phyloP scores from a whole-genome alignment of 495 filamentous ascomycete genomes.

The Choiromyces venosus region DNA sequence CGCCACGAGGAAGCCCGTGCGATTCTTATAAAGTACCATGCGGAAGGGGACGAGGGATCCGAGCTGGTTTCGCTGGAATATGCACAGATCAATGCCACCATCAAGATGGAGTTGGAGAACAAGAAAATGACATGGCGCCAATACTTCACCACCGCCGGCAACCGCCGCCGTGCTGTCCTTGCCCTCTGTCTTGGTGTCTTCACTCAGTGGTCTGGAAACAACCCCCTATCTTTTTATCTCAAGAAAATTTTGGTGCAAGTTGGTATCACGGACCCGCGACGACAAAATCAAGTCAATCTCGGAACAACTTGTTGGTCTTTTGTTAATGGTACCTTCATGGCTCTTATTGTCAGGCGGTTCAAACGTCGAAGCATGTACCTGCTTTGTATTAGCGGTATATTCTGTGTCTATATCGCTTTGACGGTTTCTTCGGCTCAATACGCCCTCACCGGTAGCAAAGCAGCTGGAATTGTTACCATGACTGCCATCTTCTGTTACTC shows the following conservation, averaged over 20 bases:
- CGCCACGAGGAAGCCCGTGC: slow-evolving; percentile 54
- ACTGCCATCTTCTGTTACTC: slow-evolving; percentile 62
- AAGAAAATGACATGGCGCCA: slow-evolving; percentile 54
- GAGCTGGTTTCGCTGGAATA: slow-evolving; percentile 58
- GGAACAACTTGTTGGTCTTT: slow-evolving; percentile 56
- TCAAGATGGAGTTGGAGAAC: slow-evolving; percentile 53
- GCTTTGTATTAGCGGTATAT: slow-evolving; percentile 50
- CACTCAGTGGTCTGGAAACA: slow-evolving; percentile 63
- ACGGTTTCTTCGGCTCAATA: slow-evolving; percentile 56
- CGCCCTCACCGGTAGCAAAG: slow-evolving; percentile 45
- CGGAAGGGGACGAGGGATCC: slow-evolving; percentile 52
- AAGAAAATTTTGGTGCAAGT: slow-evolving; percentile 41
- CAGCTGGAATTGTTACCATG: slow-evolving; percentile 51
- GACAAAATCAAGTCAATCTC: slow-evolving; percentile 55
- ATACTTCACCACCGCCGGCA: slow-evolving; percentile 53
- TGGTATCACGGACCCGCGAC: slow-evolving; percentile 50
- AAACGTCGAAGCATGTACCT: slow-evolving; percentile 57
- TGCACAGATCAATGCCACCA: slow-evolving; percentile 56
- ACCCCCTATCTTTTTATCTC: slow-evolving; percentile 52
- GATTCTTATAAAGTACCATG: slow-evolving; percentile 58
- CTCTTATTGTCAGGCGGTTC: slow-evolving; percentile 52
- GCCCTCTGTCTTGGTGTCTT: slow-evolving; percentile 56
- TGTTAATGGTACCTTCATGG: slow-evolving; percentile 50
- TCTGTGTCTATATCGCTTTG: slow-evolving; percentile 56
- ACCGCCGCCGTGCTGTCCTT: slow-evolving; percentile 54